Base-by-base conservation (phyloP, 768 basidiomycete species). In the Naganishia vishniacii region DNA sequence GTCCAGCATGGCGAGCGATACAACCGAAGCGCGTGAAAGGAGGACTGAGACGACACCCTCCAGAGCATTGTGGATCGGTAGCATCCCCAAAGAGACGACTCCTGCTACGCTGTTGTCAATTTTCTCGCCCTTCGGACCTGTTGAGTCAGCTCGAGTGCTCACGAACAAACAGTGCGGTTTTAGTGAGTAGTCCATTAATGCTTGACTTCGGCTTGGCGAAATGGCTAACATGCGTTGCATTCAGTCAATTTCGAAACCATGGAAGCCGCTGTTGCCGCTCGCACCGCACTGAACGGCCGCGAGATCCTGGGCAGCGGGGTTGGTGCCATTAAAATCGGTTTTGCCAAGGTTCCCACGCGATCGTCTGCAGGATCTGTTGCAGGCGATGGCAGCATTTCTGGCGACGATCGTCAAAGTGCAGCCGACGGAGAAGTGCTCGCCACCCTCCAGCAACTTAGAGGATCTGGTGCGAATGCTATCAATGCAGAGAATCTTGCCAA, bases 101-200 rank as follows among this genome's bases (percentile, higher is more conserved):
- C 91, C 95, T 8, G 89, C 89, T 2, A 93, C 91, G 1, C 88
- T 99, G 68, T 78, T 97, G 58, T 92, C 91, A 70, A 89, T 99
- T 44, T 99, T 99, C 75, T 91, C 91, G 71, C 91, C 93, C 20
- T 99, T 91, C 72, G 95, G 95, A 0, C 90, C 93, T 3, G 97
- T 99, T 68, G 95, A 99, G 79, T 93, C 89, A 53, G 95, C 94
- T 9, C 81, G 95, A 65, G 92, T 98, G 15, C 80, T 99, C 71
- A 93, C 91, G 3, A 91, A 95, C 81, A 98, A 98, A 81, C 94
- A 94, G 70, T 95, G 95, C 77, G 90, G 91, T 65, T 89, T 88
- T 79, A 88, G 85, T 86, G 64, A 77, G 86, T 84, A 5, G 4
- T 26, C 3, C 1, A 40, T 28, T 7, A 15, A 15, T 37, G 7